Percentiles rank a stretch among this genome's conserved stretches.
These are phyloP conservation scores for Avena atlantica DNA, from an alignment of 176 grass and related monocot genomes.

Conservation along the genomic window DNA sequence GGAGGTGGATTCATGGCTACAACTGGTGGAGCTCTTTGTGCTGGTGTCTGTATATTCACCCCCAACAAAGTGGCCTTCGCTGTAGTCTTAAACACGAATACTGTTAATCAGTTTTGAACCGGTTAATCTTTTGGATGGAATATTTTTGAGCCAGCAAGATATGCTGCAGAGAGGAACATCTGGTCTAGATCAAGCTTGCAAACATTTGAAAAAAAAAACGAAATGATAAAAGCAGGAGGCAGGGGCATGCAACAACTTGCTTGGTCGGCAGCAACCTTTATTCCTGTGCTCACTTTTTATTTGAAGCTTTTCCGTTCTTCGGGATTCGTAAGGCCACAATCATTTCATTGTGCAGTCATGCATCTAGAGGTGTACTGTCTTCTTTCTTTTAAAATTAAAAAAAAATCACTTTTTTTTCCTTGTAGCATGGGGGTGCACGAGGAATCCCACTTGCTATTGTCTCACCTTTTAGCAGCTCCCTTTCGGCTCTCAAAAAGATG, in stretches of 20 bases:
- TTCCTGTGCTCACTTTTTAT: neutral
- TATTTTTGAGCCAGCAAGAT: neutral
- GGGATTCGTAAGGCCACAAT: neutral
- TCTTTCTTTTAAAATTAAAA: neutral
- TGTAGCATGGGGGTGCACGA: neutral
- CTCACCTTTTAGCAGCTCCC: neutral
- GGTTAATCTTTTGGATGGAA: neutral
- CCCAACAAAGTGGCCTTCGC: too few relatives aligned
- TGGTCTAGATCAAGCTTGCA: neutral
- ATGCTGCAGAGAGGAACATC: neutral
- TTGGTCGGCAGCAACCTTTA: neutral
- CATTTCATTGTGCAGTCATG: neutral
- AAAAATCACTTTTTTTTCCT: neutral
- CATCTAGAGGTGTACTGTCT: neutral
- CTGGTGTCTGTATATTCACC: too few relatives aligned
- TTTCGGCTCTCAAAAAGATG: constrained; percentile 10
- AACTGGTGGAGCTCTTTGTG: too few relatives aligned
- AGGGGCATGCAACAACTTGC: neutral
- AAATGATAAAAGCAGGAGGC: neutral
- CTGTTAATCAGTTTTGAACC: too few relatives aligned
- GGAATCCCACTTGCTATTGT: constrained; percentile 13
- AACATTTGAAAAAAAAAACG: neutral
- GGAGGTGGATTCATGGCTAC: too few relatives aligned
- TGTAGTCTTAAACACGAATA: too few relatives aligned
- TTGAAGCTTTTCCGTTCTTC: neutral